Percentiles rank a stretch among this genome's conserved stretches.
Evolutionary conservation across 2,329 filamentous ascomycete species (phyloP).

Genomic region (Ophiostoma ulmi): DNA sequence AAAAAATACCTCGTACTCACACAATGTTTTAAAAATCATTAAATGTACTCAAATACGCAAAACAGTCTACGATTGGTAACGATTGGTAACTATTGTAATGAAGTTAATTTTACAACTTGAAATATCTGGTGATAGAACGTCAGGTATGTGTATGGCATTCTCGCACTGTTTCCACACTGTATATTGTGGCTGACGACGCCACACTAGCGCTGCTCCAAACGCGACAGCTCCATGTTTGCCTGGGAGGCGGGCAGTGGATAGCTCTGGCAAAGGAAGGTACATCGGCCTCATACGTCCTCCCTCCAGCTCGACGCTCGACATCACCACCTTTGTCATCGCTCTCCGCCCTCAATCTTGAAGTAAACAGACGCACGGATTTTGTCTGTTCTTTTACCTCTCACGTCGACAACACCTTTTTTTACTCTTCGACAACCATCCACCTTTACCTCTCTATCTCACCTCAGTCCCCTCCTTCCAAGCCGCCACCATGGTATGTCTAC

Average conservation of each 20-base stretch:
- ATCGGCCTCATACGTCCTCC: neutral
- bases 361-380: neutral
- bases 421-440: neutral
- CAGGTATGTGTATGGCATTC: neutral
- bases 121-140: neutral
- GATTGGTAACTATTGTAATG: no score
- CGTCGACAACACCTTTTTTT: neutral
- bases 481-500: slow-evolving; percentile 9
- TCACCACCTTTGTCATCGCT: slow-evolving; percentile 6
- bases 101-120: no score
- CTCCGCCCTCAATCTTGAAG: neutral
- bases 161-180: slow-evolving; percentile 4
- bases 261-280: slow-evolving; percentile 12
- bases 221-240: slow-evolving; percentile 26
- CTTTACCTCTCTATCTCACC: neutral
- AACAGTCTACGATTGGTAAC: no score
- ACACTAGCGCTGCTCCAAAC: slow-evolving; percentile 16
- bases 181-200: neutral
- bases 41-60: no score
- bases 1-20: no score
- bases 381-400: neutral
- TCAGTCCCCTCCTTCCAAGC: neutral
- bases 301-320: neutral
- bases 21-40: no score
- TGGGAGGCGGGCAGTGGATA: slow-evolving; percentile 14